Conservation (phyloP, 1,284 basidiomycete genomes). For the Ceratobasidium sp. region DNA sequence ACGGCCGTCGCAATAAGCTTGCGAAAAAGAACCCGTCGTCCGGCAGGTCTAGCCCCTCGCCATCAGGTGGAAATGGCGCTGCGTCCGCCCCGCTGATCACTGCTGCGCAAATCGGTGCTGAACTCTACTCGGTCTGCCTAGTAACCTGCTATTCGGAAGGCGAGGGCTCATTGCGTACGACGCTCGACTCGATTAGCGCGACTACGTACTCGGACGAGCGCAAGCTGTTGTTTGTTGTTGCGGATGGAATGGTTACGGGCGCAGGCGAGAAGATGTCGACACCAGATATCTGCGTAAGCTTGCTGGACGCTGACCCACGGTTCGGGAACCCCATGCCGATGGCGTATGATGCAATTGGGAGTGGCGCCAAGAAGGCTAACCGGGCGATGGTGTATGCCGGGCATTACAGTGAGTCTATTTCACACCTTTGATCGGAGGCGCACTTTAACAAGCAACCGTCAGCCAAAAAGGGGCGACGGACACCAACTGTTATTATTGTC, state of each 20-base stretch:
- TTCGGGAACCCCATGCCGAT: constrained; percentile 97
- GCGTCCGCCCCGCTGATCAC: constrained; percentile 65
- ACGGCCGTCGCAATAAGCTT: constrained; percentile 57
- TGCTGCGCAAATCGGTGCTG: constrained; percentile 87
- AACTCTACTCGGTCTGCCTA: constrained; percentile 92
- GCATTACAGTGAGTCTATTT: constrained; percentile 84
- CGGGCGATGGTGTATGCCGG: constrained; percentile 98
- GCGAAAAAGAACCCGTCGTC: constrained; percentile 24
- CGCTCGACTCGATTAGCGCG: constrained; percentile 88
- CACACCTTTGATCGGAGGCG: not conserved
- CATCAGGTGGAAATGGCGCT: constrained; percentile 1
- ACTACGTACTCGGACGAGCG: constrained; percentile 91
- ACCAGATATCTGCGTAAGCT: constrained; percentile 92
- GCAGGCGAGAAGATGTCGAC: constrained; percentile 93
- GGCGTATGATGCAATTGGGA: constrained; percentile 90
- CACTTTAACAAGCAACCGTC: not conserved
- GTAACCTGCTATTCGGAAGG: constrained; percentile 99
- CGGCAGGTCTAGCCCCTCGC: constrained; percentile 8
- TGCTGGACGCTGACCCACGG: constrained; percentile 91
- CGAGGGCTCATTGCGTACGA: constrained; percentile 87
- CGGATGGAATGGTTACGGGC: constrained; percentile 99
- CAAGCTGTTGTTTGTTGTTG: constrained; percentile 93
- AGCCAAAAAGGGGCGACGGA: constrained; percentile 84
- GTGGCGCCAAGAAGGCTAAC: constrained; percentile 88
- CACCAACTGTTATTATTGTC: constrained; percentile 94